Evolutionary conservation across 441 rosid species (phyloP).

Genomic region (Heliophila coronopifolia): DNA sequence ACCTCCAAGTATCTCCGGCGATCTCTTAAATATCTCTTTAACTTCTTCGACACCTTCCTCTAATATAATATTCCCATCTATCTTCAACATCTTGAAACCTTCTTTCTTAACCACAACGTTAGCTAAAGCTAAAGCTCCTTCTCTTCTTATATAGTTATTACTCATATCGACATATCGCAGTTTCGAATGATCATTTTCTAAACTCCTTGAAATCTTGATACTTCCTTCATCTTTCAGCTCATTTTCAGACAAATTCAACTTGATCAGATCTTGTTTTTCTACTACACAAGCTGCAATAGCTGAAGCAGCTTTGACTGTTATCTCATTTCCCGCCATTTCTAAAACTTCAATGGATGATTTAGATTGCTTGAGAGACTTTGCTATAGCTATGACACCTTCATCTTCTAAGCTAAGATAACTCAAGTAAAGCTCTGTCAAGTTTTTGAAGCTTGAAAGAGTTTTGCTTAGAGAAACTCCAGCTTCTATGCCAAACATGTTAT

Average conservation of each 20-base stretch:
- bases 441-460: constrained; percentile 45
- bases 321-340: constrained; percentile 91
- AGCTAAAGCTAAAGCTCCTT: constrained; percentile 61
- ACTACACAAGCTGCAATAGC: constrained; percentile 56
- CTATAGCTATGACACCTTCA: constrained; percentile 60
- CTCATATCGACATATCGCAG: constrained; percentile 70
- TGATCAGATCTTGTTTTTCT: constrained; percentile 47
- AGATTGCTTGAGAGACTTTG: constrained; percentile 57
- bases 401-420: constrained; percentile 82
- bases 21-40: constrained; percentile 56
- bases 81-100: constrained; percentile 59
- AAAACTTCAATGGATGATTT: constrained; percentile 59
- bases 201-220: constrained; percentile 51
- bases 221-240: constrained; percentile 88
- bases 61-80: constrained; percentile 68
- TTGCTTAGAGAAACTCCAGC: constrained; percentile 74
- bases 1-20: constrained; percentile 51
- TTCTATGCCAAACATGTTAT: constrained; percentile 81
- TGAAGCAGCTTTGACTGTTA: constrained; percentile 62
- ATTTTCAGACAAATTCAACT: constrained; percentile 81
- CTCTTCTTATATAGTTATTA: constrained; percentile 52
- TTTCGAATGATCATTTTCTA: constrained; percentile 52
- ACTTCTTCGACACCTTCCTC: constrained; percentile 89
- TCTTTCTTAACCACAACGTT: constrained; percentile 57
- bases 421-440: constrained; percentile 62